Evolutionary conservation across 2,329 filamentous ascomycete genomes (phyloP).

Genomic region (Penicillium sp.): DNA sequence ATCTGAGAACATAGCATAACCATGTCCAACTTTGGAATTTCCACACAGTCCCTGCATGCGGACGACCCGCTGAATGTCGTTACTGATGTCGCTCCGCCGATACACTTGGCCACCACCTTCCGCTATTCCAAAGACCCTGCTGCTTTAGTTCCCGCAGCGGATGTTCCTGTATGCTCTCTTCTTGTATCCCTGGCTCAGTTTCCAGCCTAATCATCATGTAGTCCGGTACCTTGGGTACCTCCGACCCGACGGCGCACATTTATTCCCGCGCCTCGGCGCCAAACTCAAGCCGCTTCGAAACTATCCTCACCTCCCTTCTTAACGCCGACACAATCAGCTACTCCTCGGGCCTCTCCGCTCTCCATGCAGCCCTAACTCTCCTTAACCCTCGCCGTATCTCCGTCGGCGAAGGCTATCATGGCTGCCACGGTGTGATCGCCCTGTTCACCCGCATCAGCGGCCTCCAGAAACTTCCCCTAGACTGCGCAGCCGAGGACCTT

Average conservation of each 20-base stretch:
- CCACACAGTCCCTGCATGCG: slow-evolving; percentile 73
- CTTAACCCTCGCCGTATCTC: slow-evolving; percentile 78
- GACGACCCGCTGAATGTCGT: slow-evolving; percentile 71
- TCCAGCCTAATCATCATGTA: slow-evolving; percentile 7
- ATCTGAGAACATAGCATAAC: slow-evolving; percentile 21
- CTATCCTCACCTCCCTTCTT: slow-evolving; percentile 71
- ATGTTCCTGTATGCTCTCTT: slow-evolving; percentile 48
- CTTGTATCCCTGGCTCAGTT: background rate
- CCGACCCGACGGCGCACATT: slow-evolving; percentile 52
- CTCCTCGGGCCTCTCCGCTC: slow-evolving; percentile 75
- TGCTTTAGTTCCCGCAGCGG: slow-evolving; percentile 50
- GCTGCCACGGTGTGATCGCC: slow-evolving; percentile 77
- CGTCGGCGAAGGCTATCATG: slow-evolving; percentile 84
- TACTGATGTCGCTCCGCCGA: slow-evolving; percentile 75
- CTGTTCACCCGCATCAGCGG: slow-evolving; percentile 71
- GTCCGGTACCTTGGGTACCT: slow-evolving; percentile 8
- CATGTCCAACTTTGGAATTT: slow-evolving; percentile 41
- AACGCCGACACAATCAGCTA: slow-evolving; percentile 65
- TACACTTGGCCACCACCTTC: slow-evolving; percentile 90
- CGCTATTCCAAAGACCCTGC: slow-evolving; percentile 70
- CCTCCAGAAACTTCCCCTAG: slow-evolving; percentile 65
- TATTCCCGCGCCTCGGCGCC: slow-evolving; percentile 79
- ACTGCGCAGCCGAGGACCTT: slow-evolving; percentile 61
- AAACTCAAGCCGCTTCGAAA: slow-evolving; percentile 78
- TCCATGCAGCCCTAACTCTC: slow-evolving; percentile 80